A percentile compares a stretch with the other conserved stretches of the same genome.
These are phyloP conservation scores for Groenewaldozyma tartarivorans DNA, from an alignment of 805 yeast genomes.

Conservation along the genomic window DNA sequence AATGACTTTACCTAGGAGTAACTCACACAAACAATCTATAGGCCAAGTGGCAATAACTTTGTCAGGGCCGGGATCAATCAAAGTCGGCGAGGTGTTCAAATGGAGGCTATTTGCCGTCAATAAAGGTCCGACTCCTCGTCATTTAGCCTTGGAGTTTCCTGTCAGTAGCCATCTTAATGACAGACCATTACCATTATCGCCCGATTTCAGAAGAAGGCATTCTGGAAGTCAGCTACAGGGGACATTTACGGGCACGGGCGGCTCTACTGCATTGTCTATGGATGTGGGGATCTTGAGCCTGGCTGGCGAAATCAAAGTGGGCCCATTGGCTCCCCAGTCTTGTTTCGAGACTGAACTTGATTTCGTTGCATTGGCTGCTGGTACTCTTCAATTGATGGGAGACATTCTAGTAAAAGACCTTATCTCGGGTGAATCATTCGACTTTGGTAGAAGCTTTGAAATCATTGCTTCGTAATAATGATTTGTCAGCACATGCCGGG, in stretches of 20 bases:
- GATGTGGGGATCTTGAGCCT: constrained; percentile 53
- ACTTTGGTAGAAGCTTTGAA: constrained; percentile 61
- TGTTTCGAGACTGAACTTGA: constrained; percentile 56
- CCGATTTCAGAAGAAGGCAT: not conserved
- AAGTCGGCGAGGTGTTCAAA: constrained; percentile 48
- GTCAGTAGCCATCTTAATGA: constrained; percentile 36
- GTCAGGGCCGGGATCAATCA: constrained; percentile 51
- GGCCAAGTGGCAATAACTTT: constrained; percentile 42
- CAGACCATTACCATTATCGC: constrained; percentile 12
- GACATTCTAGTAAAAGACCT: constrained; percentile 61
- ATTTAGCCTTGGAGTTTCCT: constrained; percentile 23
- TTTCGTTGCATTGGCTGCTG: constrained; percentile 53
- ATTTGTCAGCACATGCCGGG: too few relatives aligned
- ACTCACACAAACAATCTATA: constrained; percentile 2
- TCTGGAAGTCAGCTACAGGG: not conserved
- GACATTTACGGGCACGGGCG: constrained; percentile 12
- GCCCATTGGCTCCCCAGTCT: constrained; percentile 49
- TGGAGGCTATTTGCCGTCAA: constrained; percentile 65
- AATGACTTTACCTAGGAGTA: constrained; percentile 1
- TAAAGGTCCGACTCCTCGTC: constrained; percentile 40
- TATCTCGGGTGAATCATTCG: constrained; percentile 54
- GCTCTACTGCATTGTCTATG: constrained; percentile 25
- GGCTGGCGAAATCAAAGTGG: constrained; percentile 56
- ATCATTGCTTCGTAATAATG: constrained; percentile 35
- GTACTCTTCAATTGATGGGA: constrained; percentile 47